These are phyloP conservation scores for Xerocomellus dryophilus DNA, from an alignment of 768 basidiomycete species.

Conservation along the genomic window DNA sequence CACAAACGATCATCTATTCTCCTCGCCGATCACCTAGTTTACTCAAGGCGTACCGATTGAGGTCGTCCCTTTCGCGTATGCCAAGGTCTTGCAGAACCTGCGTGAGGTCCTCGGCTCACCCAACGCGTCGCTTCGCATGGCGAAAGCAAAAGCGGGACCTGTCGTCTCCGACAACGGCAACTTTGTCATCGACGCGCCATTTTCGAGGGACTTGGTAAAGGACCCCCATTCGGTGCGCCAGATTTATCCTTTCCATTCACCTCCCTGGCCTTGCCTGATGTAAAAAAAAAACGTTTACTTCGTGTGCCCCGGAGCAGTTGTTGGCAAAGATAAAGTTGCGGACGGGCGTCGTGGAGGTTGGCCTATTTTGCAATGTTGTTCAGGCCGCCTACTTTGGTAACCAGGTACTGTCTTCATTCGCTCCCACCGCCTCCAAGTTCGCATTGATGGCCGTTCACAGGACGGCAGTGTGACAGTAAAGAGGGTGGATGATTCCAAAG, in stretches of 20 bases:
- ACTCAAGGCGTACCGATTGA: constrained; percentile 90
- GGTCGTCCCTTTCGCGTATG: constrained; percentile 95
- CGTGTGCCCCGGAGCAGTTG: constrained; percentile 45
- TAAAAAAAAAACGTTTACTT: too few species aligned
- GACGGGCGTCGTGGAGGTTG: constrained; percentile 98
- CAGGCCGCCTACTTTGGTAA: constrained; percentile 97
- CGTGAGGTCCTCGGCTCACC: constrained; percentile 59
- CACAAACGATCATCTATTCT: background rate
- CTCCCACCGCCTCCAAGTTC: background rate
- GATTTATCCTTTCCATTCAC: background rate
- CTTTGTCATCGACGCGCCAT: constrained; percentile 96
- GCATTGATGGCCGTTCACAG: constrained; percentile 30
- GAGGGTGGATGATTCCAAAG: constrained; percentile 31
- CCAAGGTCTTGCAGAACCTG: constrained; percentile 75
- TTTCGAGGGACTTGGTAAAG: constrained; percentile 62
- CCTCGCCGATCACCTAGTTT: constrained; percentile 48
- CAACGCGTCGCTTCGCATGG: constrained; percentile 86
- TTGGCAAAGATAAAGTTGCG: constrained; percentile 84
- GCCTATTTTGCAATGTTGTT: constrained; percentile 91
- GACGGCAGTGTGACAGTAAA: constrained; percentile 71
- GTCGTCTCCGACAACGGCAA: constrained; percentile 97
- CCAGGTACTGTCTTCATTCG: constrained; percentile 44
- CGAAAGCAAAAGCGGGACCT: constrained; percentile 88
- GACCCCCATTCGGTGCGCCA: constrained; percentile 56
- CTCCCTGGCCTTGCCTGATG: background rate